Base-by-base conservation (phyloP, 176 grass and related monocot genomes). In the Chrysopogon serrulatus region DNA sequence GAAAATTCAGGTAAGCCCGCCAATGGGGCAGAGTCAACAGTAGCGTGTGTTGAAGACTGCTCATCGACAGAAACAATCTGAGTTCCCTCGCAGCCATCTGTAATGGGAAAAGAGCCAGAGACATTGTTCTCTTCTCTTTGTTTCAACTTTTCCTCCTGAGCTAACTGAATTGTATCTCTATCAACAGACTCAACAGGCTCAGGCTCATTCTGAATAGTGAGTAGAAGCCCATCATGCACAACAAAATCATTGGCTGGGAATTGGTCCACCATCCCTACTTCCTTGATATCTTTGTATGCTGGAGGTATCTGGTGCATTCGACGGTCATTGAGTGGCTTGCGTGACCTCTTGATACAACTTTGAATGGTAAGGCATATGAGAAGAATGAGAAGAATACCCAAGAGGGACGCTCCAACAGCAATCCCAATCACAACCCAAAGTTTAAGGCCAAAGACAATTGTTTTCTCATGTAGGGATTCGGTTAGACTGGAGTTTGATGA, bases 351-450 rank as follows among this genome's bases (percentile, higher is more conserved):
- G 60, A 80, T 89, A 17, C 81, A 87, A 82, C 76, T 88, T 41
- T 90, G 91, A 51, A 94, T 77, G 48, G 83, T 89, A 65, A 93
- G 79, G 42, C 91, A 98, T 83, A 92, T 83, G 15, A 92, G 71
- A 74, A 98, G 74, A 68, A 98, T 45, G 10, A 88, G 86, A 88
- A 98, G 93, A 78, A 93, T 68, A 65, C 79, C 82, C 83, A 98
- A 79, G 51, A 98, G 86, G 43, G 93, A 93, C 9, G 88, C 91
- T 68, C 92, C 96, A 23, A 93, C 96, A 49, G 85, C 54, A 13
- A 98, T 88, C n/a, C 96, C 92, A 79, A 98, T 98, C 36, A 98
- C 91, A 34, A 94, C 93, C 93, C 91, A 98, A 51, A 98, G 85
- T 88, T 95, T 94, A 39, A 98, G 93, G 30, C 96, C 93, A 86